phyloP scores from a whole-genome alignment of 1,284 basidiomycete genomes.

The Cryptococcus floricola region DNA sequence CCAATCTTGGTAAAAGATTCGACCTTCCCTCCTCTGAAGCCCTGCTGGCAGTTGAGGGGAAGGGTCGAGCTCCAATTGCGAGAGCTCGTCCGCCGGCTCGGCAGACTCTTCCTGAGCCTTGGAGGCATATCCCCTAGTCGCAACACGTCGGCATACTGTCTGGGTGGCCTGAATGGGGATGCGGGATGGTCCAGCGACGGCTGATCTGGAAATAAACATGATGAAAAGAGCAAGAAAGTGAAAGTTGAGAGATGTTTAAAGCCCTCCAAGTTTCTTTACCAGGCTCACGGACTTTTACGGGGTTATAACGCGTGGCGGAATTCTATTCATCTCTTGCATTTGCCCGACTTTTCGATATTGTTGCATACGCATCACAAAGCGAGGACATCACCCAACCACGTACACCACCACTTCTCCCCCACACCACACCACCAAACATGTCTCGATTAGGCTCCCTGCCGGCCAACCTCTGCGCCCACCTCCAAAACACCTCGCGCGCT shows the following conservation, averaged over 20 bases:
- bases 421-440: neutral
- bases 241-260: neutral
- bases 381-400: neutral
- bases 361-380: neutral
- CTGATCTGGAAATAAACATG: conserved; percentile 1
- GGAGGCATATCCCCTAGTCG: conserved; percentile 2
- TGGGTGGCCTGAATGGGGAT: conserved; percentile 8
- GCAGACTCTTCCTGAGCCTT: conserved; percentile 4
- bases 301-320: neutral
- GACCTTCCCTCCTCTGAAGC: neutral
- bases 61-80: neutral
- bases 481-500: conserved; percentile 42
- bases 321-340: neutral
- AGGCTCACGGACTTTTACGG: too few relatives aligned
- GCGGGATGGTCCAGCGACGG: conserved; percentile 18
- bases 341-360: neutral
- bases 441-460: conserved; percentile 36
- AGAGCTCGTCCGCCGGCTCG: neutral
- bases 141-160: conserved; percentile 4
- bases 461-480: conserved; percentile 44
- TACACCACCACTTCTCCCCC: neutral
- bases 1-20: conserved; percentile 26
- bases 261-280: neutral
- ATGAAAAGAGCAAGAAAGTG: neutral
- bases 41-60: neutral